Evolutionary conservation across 495 filamentous ascomycete genomes (phyloP), one percentile per base, ranked within the genome.

Genomic region (Recurvomyces mirabilis): DNA sequence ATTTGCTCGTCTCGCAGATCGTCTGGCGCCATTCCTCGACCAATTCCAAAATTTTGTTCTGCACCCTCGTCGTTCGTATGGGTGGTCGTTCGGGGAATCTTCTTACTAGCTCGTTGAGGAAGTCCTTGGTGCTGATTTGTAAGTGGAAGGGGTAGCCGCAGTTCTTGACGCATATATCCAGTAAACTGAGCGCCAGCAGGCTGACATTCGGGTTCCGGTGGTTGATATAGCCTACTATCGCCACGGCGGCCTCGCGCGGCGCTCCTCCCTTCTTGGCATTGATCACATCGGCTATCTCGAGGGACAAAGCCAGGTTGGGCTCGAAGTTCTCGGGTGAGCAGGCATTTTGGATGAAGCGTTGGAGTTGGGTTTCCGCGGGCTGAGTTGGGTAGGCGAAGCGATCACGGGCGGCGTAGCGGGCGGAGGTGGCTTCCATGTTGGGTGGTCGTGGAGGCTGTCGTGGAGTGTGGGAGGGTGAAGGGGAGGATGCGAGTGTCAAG

Each of bases 101-200:
- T 46, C 91, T 81, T 21, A 98, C 91, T 50, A 98, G 80, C 72
- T 98, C 91, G 69, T 96, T 98, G 44, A 98, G 75, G 57, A 98
- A 96, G 55, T 98, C 91, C 62, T 98, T 98, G 44, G 91, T 96
- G 61, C 82, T 85, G 62, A 98, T 95, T 66, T 98, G 91, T 29
- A 98, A 79, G 49, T 98, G 91, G 64, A 98, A 98, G 14, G 93
- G 87, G 65, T 98, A 98, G 55, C 91, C 91, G 77, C 91, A 98
- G 64, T 98, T 98, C 68, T 98, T 98, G 61, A 95, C 91, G 63
- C 88, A 96, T 37, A 96, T 96, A 60, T 98, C 91, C 58, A 98
- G 81, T 41, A 98, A 78, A 41, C 55, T 68, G 60, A 98, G 73
- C 42, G 91, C 93, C 31, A 96, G 72, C 55, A 96, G 68, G 38